Percentiles rank a stretch among this genome's conserved stretches.
Conservation (phyloP, 495 filamentous ascomycete species). For the Daldinia caldariorum region DNA sequence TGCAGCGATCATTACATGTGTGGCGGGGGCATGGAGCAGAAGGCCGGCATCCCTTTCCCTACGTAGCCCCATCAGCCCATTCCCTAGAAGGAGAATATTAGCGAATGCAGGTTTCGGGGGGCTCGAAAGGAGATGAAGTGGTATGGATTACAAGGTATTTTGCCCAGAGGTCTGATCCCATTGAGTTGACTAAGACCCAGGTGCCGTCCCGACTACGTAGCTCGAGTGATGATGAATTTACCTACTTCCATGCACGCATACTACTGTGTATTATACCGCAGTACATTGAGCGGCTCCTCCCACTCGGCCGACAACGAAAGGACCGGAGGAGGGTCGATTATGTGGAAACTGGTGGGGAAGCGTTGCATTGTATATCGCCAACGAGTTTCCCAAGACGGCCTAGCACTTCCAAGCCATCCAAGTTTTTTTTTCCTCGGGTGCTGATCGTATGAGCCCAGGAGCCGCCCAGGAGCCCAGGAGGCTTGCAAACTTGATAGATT, state of each 20-base stretch:
- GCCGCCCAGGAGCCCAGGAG: background rate
- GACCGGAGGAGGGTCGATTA: conserved; percentile 25
- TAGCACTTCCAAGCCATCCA: conserved; percentile 33
- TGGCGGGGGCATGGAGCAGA: conserved; percentile 35
- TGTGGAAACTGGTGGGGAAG: conserved; percentile 42
- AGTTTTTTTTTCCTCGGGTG: conserved; percentile 33
- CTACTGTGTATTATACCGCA: conserved; percentile 1
- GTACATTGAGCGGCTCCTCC: conserved; percentile 35
- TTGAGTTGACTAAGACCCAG: background rate
- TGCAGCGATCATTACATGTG: conserved; percentile 38
- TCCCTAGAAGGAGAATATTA: conserved; percentile 42
- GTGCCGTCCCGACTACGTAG: conserved; percentile 1
- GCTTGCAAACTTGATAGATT: conserved; percentile 20
- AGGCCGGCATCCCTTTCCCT: conserved; percentile 37
- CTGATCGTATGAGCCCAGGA: conserved; percentile 36
- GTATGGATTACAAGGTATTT: conserved; percentile 8
- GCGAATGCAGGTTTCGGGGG: conserved; percentile 39
- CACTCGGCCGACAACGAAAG: conserved; percentile 38
- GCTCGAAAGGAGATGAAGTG: conserved; percentile 26
- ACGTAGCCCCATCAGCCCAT: conserved; percentile 42
- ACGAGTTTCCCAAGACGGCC: conserved; percentile 37
- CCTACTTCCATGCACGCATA: conserved; percentile 7
- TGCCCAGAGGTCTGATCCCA: conserved; percentile 28
- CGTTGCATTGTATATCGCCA: conserved; percentile 26
- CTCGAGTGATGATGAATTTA: conserved; percentile 9